phyloP scores from a whole-genome alignment of 75 land plant species.

The Larix kaempferi region DNA sequence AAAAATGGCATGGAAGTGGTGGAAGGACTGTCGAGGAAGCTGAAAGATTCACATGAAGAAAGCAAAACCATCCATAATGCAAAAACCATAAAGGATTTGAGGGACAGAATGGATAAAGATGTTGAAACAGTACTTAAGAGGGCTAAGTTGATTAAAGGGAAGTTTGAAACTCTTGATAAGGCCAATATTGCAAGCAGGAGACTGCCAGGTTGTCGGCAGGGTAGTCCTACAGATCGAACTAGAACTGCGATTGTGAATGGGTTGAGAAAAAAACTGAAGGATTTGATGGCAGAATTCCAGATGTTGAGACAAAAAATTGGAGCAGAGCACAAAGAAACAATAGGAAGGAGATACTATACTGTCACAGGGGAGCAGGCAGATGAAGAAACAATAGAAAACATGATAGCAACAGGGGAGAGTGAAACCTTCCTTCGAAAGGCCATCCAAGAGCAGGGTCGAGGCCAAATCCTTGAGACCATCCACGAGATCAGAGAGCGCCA shows the following conservation, averaged over 20 bases:
- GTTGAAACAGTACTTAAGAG: conserved; percentile 50
- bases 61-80: conserved; percentile 60
- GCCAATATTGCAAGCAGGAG: conserved; percentile 55
- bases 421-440: conserved; percentile 66
- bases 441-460: conserved; percentile 72
- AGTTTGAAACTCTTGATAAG: conserved; percentile 69
- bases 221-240: conserved; percentile 74
- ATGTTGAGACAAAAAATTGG: conserved; percentile 58
- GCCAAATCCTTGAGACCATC: conserved; percentile 72
- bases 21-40: conserved; percentile 31
- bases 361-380: conserved; percentile 73
- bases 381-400: conserved; percentile 69
- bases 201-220: conserved; percentile 48
- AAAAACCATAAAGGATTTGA: conserved; percentile 54
- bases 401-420: conserved; percentile 67
- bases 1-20: conserved; percentile 70
- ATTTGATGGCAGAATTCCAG: conserved; percentile 84
- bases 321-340: conserved; percentile 72
- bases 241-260: conserved; percentile 56
- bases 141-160: conserved; percentile 44
- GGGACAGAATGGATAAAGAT: conserved; percentile 58
- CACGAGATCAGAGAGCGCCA: conserved; percentile 83
- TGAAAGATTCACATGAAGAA: conserved; percentile 64
- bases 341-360: conserved; percentile 74
- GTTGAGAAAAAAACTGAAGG: conserved; percentile 72